Base-by-base conservation (phyloP, 2,329 filamentous ascomycete species). In the Rasamsonia emersonii region DNA sequence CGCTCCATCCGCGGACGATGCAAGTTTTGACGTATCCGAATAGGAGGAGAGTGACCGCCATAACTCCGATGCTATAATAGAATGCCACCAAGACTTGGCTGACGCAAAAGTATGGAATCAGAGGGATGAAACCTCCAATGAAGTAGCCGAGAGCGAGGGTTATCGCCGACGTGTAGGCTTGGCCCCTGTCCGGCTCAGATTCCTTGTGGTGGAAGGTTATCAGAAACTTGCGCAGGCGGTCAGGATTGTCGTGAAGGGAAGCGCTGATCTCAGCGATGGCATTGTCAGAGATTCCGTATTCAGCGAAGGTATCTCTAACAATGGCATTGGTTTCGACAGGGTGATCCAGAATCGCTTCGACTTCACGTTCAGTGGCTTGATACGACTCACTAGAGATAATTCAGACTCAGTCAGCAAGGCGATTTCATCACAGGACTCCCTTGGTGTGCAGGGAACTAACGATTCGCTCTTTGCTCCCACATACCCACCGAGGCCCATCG, bases 401-500 rank as follows among this genome's bases (percentile, higher is more conserved):
- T 24, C 7, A 29, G 14, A 23, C 36, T 30, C n/a, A n/a, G n/a
- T 39, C 24, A 33, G 26, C 15, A n/a, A 23, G n/a, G n/a, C 10
- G 7, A 21, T n/a, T 18, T 9, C 27, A 9, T 15, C n/a, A n/a
- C 14, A 18, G 4, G 14, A 13, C 7, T 10, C 10, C 11, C 11
- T 9, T 19, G 15, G 18, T 15, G 16, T 10, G 18, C 5, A n/a
- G 14, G 17, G 7, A 18, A 49, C 65, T 49, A 59, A 69, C 56
- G 61, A 58, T 59, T 71, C 68, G 41, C 64, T 64, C 43, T 65
- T 68, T 2, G 67, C 63, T 9, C 65, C 67, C 3, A 84, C 65
- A 52, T 79, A 83, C 2, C 74, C 78, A 9, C 79, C 77, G 1
- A 84, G 65, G 1, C 79, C 79, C 80, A 84, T 83, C 31, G 70